Base-by-base conservation (phyloP, 2,329 filamentous ascomycete genomes). In the Cryphonectria parasitica region DNA sequence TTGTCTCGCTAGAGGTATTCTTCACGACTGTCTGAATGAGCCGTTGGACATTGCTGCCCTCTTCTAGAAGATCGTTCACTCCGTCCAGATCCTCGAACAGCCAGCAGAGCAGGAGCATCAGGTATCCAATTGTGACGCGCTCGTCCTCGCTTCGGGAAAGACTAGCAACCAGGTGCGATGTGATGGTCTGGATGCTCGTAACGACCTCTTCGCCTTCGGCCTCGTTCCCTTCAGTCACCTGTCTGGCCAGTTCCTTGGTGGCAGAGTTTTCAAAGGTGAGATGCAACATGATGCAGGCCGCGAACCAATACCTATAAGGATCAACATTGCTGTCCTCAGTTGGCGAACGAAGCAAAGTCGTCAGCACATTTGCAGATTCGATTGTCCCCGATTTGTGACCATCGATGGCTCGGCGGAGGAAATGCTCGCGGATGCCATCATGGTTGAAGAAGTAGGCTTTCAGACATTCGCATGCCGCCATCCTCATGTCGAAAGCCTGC, bases 201-300 rank as follows among this genome's bases (percentile, higher is more conserved):
- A 99, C 91, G 17, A 98, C 94, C 80, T 99, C 96, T 82, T 99
- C 96, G 4, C 95, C 96, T 75, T 87, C 93, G 45, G 91, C 90
- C 31, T 93, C 92, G 79, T 98, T 93, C 15, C 96, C 96, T 80
- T 98, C 95, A 0, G 90, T 93, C 28, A 99, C 90, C 31, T 87
- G 87, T 87, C 97, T 93, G 25, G 95, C 90, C 65, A 92, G 85
- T 7, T 86, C 85, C 79, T 98, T 98, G 1, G 93, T 93, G 74
- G 92, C 88, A 3, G 88, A 83, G 75, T 96, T 92, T 71, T 97
- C 93, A 73, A 91, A 92, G 25, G 98, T 81, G 15, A 99, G 84
- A 76, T 98, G 95, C 75, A 97, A 92, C 73, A 96, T 87, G 68
- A 98, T 88, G 36, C 95, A 90, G 61, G 93, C 90, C 5, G 96